Base-by-base conservation (phyloP, 345 rosid genomes). In the Gossypium anomalum region DNA sequence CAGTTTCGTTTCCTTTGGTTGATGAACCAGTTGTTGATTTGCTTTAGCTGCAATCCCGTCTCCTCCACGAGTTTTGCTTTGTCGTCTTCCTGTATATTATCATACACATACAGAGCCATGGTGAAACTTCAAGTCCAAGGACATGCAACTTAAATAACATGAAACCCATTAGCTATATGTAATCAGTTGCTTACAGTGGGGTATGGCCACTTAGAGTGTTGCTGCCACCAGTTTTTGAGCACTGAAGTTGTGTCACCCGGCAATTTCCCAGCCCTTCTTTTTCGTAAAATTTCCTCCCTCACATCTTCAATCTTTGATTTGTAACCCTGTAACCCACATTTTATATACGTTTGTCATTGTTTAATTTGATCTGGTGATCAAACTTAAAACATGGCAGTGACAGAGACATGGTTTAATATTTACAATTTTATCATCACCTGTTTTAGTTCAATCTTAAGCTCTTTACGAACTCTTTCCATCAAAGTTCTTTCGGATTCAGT, bases 201-300 rank as follows among this genome's bases (percentile, higher is more conserved):
- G 75, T 94, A 94, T 34, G 98, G 98, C 98, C 98, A 94, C 73
- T 92, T 94, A 7, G 97, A 89, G 73, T 94, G 98, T 81, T 90
- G 95, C 74, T 88, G 97, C 98, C 98, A 94, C 98, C 98, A 94
- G 49, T 82, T 88, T 69, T 94, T 94, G 34, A 94, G 90, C 51
- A 94, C 95, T 11, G 93, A 78, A 22, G 98, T 94, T 70, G 98
- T 94, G 87, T 92, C 98, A n/a, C 98, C 98, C 0, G 98, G 98
- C 75, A 94, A 79, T 76, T 94, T 94, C 3, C 98, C 98, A 49
- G 98, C 98, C 58, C 98, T 86, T 85, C 98, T 86, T 81, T 94
- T 94, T 68, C 98, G 86, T 78, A 94, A 79, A 76, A 94, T 94
- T 80, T 94, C 98, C 83, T 94, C 98, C 81, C 98, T 87, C 34